These are phyloP conservation scores for Kockiozyma suomiensis DNA, from an alignment of 805 yeast genomes.

Conservation along the genomic window DNA sequence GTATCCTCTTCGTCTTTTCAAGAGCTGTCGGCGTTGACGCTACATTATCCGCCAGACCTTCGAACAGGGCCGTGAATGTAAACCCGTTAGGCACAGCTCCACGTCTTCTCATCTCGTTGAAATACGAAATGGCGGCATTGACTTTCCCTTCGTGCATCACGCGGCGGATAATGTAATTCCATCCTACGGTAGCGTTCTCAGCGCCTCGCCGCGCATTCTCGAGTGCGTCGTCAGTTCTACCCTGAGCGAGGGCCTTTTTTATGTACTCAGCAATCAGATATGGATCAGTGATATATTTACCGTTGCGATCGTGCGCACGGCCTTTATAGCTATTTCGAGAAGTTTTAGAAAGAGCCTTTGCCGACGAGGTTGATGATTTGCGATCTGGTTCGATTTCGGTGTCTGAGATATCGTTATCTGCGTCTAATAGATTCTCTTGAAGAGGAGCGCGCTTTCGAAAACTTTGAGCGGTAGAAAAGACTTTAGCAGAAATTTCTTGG, in stretches of 20 bases:
- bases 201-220: conserved; percentile 16
- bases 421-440: background rate
- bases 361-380: background rate
- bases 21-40: conserved; percentile 9
- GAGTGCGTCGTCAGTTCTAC: conserved; percentile 2
- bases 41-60: conserved; percentile 23
- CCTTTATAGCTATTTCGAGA: background rate
- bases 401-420: background rate
- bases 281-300: conserved; percentile 5
- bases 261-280: conserved; percentile 6
- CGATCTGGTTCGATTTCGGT: background rate
- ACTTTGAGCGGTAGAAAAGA: background rate
- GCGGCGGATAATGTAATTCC: conserved; percentile 24
- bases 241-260: background rate
- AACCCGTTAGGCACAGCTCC: conserved; percentile 19
- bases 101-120: conserved; percentile 24
- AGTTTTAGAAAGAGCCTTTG: background rate
- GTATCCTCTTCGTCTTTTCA: background rate
- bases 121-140: conserved; percentile 7
- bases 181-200: conserved; percentile 17
- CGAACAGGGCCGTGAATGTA: conserved; percentile 21
- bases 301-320: background rate
- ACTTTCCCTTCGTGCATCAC: conserved; percentile 7
- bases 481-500: background rate
- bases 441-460: background rate